Percentiles rank a stretch among this genome's conserved stretches.
These are phyloP conservation scores for Hortaea sp. DNA, from an alignment of 2,329 filamentous ascomycete genomes.

Conservation along the genomic window DNA sequence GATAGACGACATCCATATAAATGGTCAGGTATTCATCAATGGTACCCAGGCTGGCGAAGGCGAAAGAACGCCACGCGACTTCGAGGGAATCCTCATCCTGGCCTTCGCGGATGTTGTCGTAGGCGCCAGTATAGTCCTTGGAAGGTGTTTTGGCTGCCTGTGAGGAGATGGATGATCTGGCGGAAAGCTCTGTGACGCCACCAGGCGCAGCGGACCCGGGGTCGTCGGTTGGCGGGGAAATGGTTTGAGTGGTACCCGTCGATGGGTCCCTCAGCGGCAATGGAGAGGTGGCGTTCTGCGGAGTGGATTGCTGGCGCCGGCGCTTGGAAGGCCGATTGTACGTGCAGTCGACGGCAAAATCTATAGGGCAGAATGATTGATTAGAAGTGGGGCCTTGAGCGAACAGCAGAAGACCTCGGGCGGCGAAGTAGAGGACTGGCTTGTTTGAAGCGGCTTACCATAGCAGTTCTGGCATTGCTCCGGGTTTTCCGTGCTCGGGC, in stretches of 20 bases:
- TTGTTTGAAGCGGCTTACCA: too few relatives aligned
- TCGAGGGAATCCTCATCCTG: slow-evolving; percentile 14
- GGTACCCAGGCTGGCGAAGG: slow-evolving; percentile 28
- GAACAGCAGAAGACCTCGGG: too few relatives aligned
- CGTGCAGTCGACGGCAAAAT: slow-evolving; percentile 42
- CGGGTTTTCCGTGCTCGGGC: slow-evolving; percentile 26
- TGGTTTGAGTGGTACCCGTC: slow-evolving; percentile 1
- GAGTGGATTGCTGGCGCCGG: slow-evolving; percentile 13
- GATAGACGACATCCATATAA: slow-evolving; percentile 46
- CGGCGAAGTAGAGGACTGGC: too few relatives aligned
- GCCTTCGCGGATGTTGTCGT: slow-evolving; percentile 15
- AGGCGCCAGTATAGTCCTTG: slow-evolving; percentile 13
- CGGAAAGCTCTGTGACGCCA: neutral
- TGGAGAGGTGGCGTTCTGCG: neutral
- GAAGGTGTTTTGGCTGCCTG: neutral
- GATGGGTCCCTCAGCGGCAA: neutral
- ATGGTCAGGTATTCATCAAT: slow-evolving; percentile 35
- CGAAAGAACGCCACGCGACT: slow-evolving; percentile 33
- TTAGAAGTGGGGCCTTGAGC: too few relatives aligned
- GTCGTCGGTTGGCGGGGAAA: neutral
- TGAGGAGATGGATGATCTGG: neutral
- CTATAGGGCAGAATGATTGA: slow-evolving; percentile 6
- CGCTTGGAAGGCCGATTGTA: slow-evolving; percentile 37
- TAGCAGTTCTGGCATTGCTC: slow-evolving; percentile 40
- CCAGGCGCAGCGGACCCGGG: neutral